phyloP scores from a whole-genome alignment of 495 filamentous ascomycete genomes.

The Trichocladium antarcticum region DNA sequence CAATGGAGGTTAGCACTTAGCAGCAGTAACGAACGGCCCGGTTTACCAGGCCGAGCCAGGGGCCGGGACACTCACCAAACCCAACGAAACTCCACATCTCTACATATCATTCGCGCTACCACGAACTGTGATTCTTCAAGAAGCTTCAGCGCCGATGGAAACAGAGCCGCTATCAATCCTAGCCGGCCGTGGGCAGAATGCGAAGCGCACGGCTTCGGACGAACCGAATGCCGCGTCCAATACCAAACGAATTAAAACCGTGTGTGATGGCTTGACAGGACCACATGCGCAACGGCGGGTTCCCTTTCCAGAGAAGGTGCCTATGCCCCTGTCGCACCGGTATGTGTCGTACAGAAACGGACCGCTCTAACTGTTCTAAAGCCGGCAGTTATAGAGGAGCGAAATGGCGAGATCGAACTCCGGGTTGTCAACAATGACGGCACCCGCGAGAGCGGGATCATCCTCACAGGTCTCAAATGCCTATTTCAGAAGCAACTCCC shows the following conservation, averaged over 20 bases:
- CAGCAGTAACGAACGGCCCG: no score
- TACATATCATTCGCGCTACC: no score
- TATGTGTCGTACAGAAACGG: neutral
- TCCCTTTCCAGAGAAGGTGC: slow-evolving; percentile 63
- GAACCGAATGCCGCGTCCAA: slow-evolving; percentile 5
- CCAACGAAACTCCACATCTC: no score
- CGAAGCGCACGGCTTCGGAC: slow-evolving; percentile 16
- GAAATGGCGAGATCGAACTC: slow-evolving; percentile 87
- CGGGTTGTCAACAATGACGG: slow-evolving; percentile 94
- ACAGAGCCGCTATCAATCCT: no score
- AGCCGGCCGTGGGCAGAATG: no score
- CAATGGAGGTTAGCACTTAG: no score
- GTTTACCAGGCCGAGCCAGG: no score
- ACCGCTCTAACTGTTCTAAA: slow-evolving; percentile 21
- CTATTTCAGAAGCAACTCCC: slow-evolving; percentile 97
- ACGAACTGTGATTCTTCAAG: no score
- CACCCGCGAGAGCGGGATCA: slow-evolving; percentile 68
- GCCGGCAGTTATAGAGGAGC: slow-evolving; percentile 84
- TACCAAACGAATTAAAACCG: slow-evolving; percentile 17
- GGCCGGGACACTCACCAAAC: no score
- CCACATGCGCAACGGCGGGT: slow-evolving; percentile 24
- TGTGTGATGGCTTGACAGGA: slow-evolving; percentile 2
- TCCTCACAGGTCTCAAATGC: slow-evolving; percentile 86
- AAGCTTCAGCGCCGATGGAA: no score
- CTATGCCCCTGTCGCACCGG: slow-evolving; percentile 7